Evolutionary conservation across 805 yeast species (phyloP), one percentile per base, ranked within the genome.

Genomic region (Yamadazyma sp.): DNA sequence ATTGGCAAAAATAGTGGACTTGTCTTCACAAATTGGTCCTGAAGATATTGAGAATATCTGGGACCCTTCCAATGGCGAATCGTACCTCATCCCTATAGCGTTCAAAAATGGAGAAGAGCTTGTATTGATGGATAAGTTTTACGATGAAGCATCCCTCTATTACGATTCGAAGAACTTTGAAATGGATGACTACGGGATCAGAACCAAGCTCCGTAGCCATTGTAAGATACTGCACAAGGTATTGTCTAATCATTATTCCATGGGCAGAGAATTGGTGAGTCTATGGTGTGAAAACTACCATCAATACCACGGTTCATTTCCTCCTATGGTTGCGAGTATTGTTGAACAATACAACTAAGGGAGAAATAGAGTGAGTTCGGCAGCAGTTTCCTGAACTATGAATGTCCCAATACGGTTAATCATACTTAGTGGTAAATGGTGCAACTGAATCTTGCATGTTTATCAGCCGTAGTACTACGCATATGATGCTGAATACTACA

Each of bases 71-170:
- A 10, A 38, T 37, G 35, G 50, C 6, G 40, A 40, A 9, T 22
- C 31, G 7, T 46, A 45, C 19, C 39, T 60, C 11, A 36, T 56
- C 5, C 62, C 64, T 2, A 53, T 48, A 20, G 46, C 49, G 4
- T 59, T 48, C 41, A 49, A 31, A 12, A 15, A 28, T n/a, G 46
- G 38, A 4, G 29, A 44, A 15, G 39, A 30, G 22, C 36, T 60
- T 18, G 29, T 57, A 3, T 33, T 50, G 4, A 45, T 53, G 23
- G 56, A 52, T 28, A 47, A 43, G 27, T 49, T 47, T 24, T 52
- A 42, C 32, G 54, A 51, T 22, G 59, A 52, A 13, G 26, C 35
- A 3, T 36, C 48, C 1, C 40, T 44, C 11, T 41, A 34, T 14
- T 34, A 35, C 14, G 42, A 43, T 11, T 30, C 35, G 7, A 40